These are phyloP conservation scores for Leptographium radiaticola DNA, from an alignment of 2,329 filamentous ascomycete species.

Conservation along the genomic window DNA sequence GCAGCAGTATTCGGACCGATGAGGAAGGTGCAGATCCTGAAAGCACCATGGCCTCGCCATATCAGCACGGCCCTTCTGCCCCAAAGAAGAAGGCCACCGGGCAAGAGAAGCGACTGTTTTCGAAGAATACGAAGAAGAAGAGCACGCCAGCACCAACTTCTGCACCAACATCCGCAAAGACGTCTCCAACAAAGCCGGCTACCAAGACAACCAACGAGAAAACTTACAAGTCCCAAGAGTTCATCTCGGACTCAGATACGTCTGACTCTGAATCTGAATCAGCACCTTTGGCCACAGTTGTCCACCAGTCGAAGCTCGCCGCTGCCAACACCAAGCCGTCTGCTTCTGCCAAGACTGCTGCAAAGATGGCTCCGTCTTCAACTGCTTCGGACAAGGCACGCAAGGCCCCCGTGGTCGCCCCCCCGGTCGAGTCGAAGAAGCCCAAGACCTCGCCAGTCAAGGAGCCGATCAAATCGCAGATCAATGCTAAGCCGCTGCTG, in stretches of 20 bases:
- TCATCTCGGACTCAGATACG: conserved; percentile 41
- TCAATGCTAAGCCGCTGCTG: conserved; percentile 19
- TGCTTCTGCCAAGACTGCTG: conserved; percentile 10
- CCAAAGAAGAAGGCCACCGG: conserved; percentile 37
- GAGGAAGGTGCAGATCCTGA: conserved; percentile 15
- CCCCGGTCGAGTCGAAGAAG: conserved; percentile 11
- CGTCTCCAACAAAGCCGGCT: conserved; percentile 18
- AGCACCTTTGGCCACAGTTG: conserved; percentile 18
- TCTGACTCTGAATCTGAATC: conserved; percentile 31
- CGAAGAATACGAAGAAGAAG: conserved; percentile 26
- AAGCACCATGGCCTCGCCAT: conserved; percentile 8
- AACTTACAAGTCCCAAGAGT: conserved; percentile 39
- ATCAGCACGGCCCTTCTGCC: conserved; percentile 22
- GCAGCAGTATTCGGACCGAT: conserved; percentile 10
- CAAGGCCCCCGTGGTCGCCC: conserved; percentile 7
- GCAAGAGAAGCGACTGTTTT: conserved; percentile 42
- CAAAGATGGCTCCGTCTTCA: conserved; percentile 1
- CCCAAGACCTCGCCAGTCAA: conserved; percentile 6
- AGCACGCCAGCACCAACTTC: conserved; percentile 9
- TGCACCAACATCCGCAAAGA: not conserved
- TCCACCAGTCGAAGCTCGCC: conserved; percentile 9
- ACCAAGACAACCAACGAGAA: conserved; percentile 28
- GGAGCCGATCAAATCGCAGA: conserved; percentile 8
- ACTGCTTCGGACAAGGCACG: conserved; percentile 3
- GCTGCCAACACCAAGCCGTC: not conserved